phyloP scores from a whole-genome alignment of 805 yeast species.

The Candida nanaspora region DNA sequence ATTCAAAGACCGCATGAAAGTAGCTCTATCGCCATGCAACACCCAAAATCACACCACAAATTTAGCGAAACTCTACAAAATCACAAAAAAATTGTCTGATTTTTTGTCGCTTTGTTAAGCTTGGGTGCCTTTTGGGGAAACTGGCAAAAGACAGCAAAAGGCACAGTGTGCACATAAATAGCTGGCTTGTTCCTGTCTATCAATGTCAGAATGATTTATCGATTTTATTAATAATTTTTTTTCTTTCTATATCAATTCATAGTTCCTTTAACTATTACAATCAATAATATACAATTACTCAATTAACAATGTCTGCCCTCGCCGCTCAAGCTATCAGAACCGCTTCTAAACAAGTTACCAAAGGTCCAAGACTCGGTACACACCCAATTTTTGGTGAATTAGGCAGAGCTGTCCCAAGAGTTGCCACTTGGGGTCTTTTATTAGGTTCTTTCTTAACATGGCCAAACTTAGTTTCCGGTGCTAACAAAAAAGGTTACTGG shows the following conservation, averaged over 20 bases:
- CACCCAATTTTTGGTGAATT: constrained; percentile 19
- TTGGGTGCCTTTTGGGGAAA: no score
- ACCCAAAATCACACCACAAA: no score
- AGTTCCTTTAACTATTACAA: neutral
- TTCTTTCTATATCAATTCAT: neutral
- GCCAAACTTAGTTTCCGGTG: constrained; percentile 17
- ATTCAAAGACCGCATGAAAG: no score
- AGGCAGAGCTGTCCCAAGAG: constrained; percentile 18
- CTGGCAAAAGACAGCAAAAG: no score
- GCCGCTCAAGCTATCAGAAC: constrained; percentile 9
- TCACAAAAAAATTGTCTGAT: no score
- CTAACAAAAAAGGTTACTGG: constrained; percentile 22
- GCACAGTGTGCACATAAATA: neutral
- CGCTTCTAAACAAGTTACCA: no score
- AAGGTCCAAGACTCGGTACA: constrained; percentile 31
- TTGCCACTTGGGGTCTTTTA: constrained; percentile 21
- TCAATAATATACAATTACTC: neutral
- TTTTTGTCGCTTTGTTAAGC: no score
- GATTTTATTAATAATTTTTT: neutral
- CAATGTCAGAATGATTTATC: no score
- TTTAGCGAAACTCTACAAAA: no score
- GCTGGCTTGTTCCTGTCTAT: neutral
- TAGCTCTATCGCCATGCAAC: no score
- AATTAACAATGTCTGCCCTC: constrained; percentile 10
- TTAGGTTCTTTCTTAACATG: constrained; percentile 21